Percentiles rank a stretch among this genome's conserved stretches.
phyloP scores from a whole-genome alignment of 2,329 filamentous ascomycete genomes.

The Penicillium sp. region DNA sequence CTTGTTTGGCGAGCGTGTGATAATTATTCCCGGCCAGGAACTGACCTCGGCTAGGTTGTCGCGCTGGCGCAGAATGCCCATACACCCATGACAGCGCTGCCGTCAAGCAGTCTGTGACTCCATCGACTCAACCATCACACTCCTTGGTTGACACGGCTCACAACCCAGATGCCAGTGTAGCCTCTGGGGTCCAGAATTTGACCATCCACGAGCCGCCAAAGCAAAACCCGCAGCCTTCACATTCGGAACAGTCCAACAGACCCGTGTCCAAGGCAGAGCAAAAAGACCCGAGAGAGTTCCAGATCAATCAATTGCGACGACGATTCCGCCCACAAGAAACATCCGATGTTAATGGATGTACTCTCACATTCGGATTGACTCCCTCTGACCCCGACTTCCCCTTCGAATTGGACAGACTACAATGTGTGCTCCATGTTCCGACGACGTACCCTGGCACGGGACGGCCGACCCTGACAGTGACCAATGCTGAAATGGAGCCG shows the following conservation, averaged over 20 bases:
- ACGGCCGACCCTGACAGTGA: slow-evolving; percentile 60
- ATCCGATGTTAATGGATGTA: slow-evolving; percentile 50
- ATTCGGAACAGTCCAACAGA: slow-evolving; percentile 50
- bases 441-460: slow-evolving; percentile 56
- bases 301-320: slow-evolving; percentile 68
- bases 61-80: slow-evolving; percentile 51
- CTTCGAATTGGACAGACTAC: slow-evolving; percentile 67
- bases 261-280: slow-evolving; percentile 64
- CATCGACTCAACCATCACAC: slow-evolving; percentile 16
- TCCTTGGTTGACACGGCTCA: slow-evolving; percentile 7
- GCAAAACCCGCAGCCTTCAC: slow-evolving; percentile 43
- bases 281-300: slow-evolving; percentile 69
- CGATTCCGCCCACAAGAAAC: slow-evolving; percentile 58
- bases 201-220: slow-evolving; percentile 25
- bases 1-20: too few relatives aligned
- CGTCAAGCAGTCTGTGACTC: slow-evolving; percentile 15
- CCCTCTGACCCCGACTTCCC: slow-evolving; percentile 83
- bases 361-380: slow-evolving; percentile 61
- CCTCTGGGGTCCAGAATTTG: slow-evolving; percentile 19
- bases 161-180: slow-evolving; percentile 10
- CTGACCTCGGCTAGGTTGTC: slow-evolving; percentile 47
- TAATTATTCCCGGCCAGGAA: slow-evolving; percentile 4
- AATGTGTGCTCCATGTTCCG: slow-evolving; percentile 67
- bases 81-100: slow-evolving; percentile 47
- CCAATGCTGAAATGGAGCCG: slow-evolving; percentile 67